Evolutionary conservation across 2,329 filamentous ascomycete species (phyloP).

Genomic region (Hymenoscyphus occultus): DNA sequence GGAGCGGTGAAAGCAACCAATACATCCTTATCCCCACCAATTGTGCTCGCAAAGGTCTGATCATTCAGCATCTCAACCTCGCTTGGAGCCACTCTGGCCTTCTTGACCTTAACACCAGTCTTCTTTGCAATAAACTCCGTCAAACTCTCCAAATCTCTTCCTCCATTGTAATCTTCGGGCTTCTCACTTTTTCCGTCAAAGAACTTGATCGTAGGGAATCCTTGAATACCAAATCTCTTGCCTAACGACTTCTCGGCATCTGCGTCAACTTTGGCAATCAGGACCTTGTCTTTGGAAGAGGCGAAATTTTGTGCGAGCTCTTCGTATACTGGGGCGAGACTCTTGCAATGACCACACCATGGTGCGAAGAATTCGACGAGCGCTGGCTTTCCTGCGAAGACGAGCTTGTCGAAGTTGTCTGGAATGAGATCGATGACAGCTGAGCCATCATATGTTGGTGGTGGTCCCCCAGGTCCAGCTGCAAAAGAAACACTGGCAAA

Average conservation of each 20-base stretch:
- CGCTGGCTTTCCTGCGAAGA: slow-evolving; percentile 89
- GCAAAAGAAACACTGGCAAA: slow-evolving; percentile 45
- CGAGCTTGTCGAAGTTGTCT: slow-evolving; percentile 85
- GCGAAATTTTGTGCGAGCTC: slow-evolving; percentile 77
- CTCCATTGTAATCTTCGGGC: slow-evolving; percentile 81
- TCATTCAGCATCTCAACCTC: slow-evolving; percentile 79
- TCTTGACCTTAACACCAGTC: slow-evolving; percentile 77
- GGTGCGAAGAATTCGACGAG: slow-evolving; percentile 98
- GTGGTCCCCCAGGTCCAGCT: slow-evolving; percentile 36
- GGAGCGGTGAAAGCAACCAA: slow-evolving; percentile 96
- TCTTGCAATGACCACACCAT: slow-evolving; percentile 99
- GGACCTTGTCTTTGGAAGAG: slow-evolving; percentile 67
- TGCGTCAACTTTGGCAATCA: slow-evolving; percentile 94
- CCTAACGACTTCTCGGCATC: slow-evolving; percentile 83
- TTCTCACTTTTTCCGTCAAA: slow-evolving; percentile 92
- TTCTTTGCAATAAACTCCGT: slow-evolving; percentile 79
- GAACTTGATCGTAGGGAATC: slow-evolving; percentile 96
- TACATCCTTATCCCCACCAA: slow-evolving; percentile 85
- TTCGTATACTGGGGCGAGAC: slow-evolving; percentile 89
- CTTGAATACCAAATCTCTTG: slow-evolving; percentile 82
- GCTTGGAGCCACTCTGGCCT: slow-evolving; percentile 69
- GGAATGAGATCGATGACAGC: slow-evolving; percentile 88
- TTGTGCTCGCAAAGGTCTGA: slow-evolving; percentile 67
- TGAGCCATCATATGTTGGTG: slow-evolving; percentile 59
- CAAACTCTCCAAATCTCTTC: slow-evolving; percentile 84